Evolutionary conservation across 768 basidiomycete genomes (phyloP).

Genomic region (Pleurotus citrinopileatus): DNA sequence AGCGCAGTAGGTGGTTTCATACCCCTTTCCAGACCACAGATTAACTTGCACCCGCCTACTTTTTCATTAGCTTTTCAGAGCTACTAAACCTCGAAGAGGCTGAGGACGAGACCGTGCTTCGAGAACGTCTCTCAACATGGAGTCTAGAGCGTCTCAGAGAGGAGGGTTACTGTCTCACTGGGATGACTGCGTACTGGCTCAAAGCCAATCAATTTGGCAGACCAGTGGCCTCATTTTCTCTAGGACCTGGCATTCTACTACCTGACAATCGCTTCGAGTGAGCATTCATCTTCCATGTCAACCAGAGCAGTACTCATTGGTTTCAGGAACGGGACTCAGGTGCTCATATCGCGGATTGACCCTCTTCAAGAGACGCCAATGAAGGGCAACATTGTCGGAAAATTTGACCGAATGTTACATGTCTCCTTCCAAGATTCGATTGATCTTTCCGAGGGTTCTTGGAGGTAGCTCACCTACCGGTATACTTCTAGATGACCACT

Average conservation of each 20-base stretch:
- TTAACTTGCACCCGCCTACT: background rate
- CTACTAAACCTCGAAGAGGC: slow-evolving; percentile 62
- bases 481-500: background rate
- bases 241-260: slow-evolving; percentile 61
- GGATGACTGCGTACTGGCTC: slow-evolving; percentile 66
- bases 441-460: slow-evolving; percentile 43
- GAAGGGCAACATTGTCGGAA: slow-evolving; percentile 53
- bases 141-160: slow-evolving; percentile 50
- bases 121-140: slow-evolving; percentile 69
- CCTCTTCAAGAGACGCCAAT: slow-evolving; percentile 55
- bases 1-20: slow-evolving; percentile 8
- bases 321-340: slow-evolving; percentile 59
- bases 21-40: background rate
- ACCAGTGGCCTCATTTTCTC: slow-evolving; percentile 61
- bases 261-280: slow-evolving; percentile 73
- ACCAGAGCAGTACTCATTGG: background rate
- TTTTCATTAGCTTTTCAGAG: slow-evolving; percentile 34
- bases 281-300: slow-evolving; percentile 5
- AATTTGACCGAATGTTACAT: slow-evolving; percentile 29
- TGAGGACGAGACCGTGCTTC: slow-evolving; percentile 57
- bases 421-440: slow-evolving; percentile 53
- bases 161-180: slow-evolving; percentile 75
- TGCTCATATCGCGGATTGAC: slow-evolving; percentile 61
- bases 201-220: slow-evolving; percentile 60
- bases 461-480: slow-evolving; percentile 32